A percentile compares a stretch with the other conserved stretches of the same genome.
phyloP scores from a whole-genome alignment of 345 rosid genomes.

The Arabis alpina region DNA sequence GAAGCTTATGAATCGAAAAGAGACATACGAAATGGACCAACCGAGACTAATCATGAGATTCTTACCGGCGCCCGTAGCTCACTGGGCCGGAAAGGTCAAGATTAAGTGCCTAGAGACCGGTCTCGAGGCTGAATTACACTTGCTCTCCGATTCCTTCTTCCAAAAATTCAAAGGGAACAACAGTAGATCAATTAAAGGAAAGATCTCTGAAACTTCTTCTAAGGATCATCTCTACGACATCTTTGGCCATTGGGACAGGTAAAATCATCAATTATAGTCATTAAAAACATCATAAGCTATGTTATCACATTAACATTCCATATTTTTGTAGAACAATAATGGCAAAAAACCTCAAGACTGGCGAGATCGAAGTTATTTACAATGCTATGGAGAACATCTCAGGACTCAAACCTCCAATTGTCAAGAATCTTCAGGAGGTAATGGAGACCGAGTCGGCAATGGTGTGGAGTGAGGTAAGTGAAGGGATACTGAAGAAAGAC shows the following conservation, averaged over 20 bases:
- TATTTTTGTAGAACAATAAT: slow-evolving; percentile 55
- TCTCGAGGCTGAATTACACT: slow-evolving; percentile 67
- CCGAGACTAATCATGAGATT: slow-evolving; percentile 64
- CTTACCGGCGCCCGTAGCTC: slow-evolving; percentile 57
- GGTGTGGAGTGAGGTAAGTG: slow-evolving; percentile 75
- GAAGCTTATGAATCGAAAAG: slow-evolving; percentile 59
- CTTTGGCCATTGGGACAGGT: slow-evolving; percentile 87
- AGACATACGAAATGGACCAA: slow-evolving; percentile 77
- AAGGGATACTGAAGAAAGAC: slow-evolving; percentile 56
- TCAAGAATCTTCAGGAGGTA: slow-evolving; percentile 58
- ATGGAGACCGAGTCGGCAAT: slow-evolving; percentile 57
- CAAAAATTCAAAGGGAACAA: slow-evolving; percentile 46
- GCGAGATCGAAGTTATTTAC: slow-evolving; percentile 56
- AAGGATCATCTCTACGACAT: slow-evolving; percentile 52
- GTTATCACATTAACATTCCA: neutral
- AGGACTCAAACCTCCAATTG: slow-evolving; percentile 57
- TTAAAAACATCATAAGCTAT: neutral
- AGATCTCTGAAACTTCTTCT: slow-evolving; percentile 55
- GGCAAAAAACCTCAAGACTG: slow-evolving; percentile 53
- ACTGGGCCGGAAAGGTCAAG: slow-evolving; percentile 70
- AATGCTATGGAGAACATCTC: slow-evolving; percentile 61
- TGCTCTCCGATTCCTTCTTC: slow-evolving; percentile 54
- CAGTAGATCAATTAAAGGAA: slow-evolving; percentile 63
- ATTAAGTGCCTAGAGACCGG: slow-evolving; percentile 64
- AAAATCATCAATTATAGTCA: slow-evolving; percentile 1